phyloP scores from a whole-genome alignment of 768 basidiomycete species.

The Baorangia bicolor region DNA sequence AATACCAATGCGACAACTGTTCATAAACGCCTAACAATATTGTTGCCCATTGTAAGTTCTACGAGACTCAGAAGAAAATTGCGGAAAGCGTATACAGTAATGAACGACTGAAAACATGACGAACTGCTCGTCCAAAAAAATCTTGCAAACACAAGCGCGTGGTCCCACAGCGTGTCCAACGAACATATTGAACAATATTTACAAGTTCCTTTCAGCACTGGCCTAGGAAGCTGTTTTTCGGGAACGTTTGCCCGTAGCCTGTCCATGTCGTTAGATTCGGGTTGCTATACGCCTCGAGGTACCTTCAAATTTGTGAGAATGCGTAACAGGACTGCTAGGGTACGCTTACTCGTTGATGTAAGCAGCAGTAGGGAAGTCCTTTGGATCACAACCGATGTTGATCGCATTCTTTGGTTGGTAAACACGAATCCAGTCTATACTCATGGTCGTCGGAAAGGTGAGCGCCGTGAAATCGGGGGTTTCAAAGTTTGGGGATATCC shows the following conservation, averaged over 20 bases:
- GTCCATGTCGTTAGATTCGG: slow-evolving; percentile 78
- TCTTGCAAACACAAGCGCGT: slow-evolving; percentile 11
- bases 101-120: slow-evolving; percentile 21
- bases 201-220: slow-evolving; percentile 45
- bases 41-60: slow-evolving; percentile 4
- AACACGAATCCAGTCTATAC: slow-evolving; percentile 85
- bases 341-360: slow-evolving; percentile 73
- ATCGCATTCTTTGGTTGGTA: slow-evolving; percentile 72
- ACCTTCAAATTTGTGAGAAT: slow-evolving; percentile 29
- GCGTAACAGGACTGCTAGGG: background rate
- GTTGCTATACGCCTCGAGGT: slow-evolving; percentile 77
- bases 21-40: slow-evolving; percentile 10
- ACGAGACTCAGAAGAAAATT: background rate
- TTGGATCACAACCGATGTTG: slow-evolving; percentile 86
- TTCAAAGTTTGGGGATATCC: slow-evolving; percentile 81
- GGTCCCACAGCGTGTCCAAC: slow-evolving; percentile 7
- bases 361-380: slow-evolving; percentile 69
- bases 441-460: slow-evolving; percentile 71
- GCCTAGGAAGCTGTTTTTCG: slow-evolving; percentile 62
- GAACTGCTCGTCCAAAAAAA: slow-evolving; percentile 13
- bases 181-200: slow-evolving; percentile 2
- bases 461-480: slow-evolving; percentile 68
- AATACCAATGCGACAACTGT: slow-evolving; percentile 2
- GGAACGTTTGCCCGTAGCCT: slow-evolving; percentile 60
- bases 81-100: slow-evolving; percentile 16